Conservation (phyloP, 441 rosid species). For the Hypseocharis bilobata region DNA sequence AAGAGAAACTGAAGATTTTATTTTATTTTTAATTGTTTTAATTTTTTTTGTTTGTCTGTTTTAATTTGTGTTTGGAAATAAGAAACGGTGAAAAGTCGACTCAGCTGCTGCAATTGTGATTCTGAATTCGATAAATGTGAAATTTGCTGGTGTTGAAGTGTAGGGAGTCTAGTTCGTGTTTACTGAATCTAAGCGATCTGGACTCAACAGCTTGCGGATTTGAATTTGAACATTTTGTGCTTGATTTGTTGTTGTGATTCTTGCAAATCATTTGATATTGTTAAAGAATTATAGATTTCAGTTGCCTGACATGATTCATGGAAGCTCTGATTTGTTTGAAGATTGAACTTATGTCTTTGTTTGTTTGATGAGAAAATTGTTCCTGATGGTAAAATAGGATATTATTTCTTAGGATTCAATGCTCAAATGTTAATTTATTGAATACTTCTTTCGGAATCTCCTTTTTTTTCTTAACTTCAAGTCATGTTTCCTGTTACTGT, state of each 20-base stretch:
- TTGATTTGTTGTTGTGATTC: background rate
- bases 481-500: conserved; percentile 14
- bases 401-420: background rate
- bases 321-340: background rate
- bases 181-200: background rate
- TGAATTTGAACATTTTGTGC: background rate
- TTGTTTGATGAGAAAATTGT: background rate
- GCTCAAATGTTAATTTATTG: too few species aligned
- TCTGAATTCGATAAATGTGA: background rate
- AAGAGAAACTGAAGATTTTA: too few species aligned
- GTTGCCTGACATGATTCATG: background rate
- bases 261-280: background rate
- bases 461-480: background rate
- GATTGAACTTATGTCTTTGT: background rate
- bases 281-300: background rate
- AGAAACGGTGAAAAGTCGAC: background rate
- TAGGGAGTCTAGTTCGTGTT: background rate
- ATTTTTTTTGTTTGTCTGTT: background rate
- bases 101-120: background rate
- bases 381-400: background rate
- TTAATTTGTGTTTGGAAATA: background rate
- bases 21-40: too few species aligned
- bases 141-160: background rate
- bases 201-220: background rate
- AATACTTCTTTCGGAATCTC: background rate